Evolutionary conservation across 2,329 filamentous ascomycete genomes (phyloP), one percentile per base, ranked within the genome.

Genomic region (Tricladium varicosporioides): DNA sequence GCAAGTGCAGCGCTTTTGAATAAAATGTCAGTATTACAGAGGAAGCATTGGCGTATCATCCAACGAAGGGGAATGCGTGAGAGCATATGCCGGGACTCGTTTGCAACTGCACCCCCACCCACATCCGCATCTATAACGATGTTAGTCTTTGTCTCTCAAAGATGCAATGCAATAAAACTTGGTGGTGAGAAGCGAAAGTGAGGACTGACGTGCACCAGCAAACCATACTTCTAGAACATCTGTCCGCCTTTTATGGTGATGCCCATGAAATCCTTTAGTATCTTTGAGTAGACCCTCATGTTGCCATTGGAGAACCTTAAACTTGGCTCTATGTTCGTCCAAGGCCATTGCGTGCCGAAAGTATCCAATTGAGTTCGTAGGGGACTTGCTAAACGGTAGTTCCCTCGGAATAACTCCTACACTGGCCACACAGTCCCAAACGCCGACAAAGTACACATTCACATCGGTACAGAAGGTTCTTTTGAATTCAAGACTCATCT

Each of bases 211-310:
- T 4, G 22, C 22, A 27, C 22, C 22, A 27, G 22, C 22, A 27
- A 77, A 78, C 75, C 75, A 77, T 22, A 76, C 73, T 63, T 76
- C 75, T 53, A 52, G 64, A 4, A 63, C 82, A 62, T 87, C 81
- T 54, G 72, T 73, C 33, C 65, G 49, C 11, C 60, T 51, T 27
- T 27, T 27, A 7, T 7, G 22, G 22, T 27, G 7, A 27, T 7
- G 22, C 3, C 22, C 22, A 7, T 27, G 22, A 27, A 27, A 3
- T 4, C 22, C 22, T 27, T n/a, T 18, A 15, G 16, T 9, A 9
- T 27, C 40, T 2, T 42, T 53, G 10, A n/a, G 53, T 11, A 64
- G 62, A 52, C 73, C 65, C 43, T 70, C 62, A 27, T 71, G 64
- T 45, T 71, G 67, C 60, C 67, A 74, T 48, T 72, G 70, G 33